These are phyloP conservation scores for Citrullus mucosospermus DNA, from an alignment of 306 rosid genomes.

Conservation along the genomic window DNA sequence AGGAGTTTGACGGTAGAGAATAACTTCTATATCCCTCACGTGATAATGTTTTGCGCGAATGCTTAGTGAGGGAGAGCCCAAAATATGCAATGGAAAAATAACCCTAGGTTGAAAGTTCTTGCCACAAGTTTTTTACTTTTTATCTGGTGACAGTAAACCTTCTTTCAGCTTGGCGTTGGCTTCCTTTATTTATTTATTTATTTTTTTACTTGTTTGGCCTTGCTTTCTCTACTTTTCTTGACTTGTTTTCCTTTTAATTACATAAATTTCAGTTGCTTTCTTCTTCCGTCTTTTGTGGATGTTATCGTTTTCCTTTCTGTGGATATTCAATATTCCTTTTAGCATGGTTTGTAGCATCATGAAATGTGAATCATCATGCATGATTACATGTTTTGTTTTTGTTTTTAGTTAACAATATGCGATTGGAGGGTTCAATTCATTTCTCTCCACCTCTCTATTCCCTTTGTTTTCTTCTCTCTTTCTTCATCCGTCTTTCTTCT, in stretches of 20 bases:
- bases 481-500: no score
- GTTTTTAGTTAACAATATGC: no score
- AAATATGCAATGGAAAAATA: neutral
- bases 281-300: no score
- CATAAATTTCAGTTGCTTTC: no score
- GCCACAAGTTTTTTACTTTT: neutral
- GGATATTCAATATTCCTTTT: no score
- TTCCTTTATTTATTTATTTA: neutral
- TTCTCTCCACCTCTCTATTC: no score
- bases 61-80: neutral
- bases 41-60: neutral
- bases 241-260: neutral
- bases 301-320: no score
- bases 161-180: neutral
- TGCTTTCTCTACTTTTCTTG: neutral
- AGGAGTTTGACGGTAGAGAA: neutral
- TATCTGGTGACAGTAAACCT: neutral
- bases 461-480: no score
- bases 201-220: neutral
- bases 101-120: neutral
- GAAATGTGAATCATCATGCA: neutral
- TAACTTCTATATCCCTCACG: neutral
- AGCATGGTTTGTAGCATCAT: no score
- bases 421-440: no score
- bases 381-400: no score